A percentile compares a stretch with the other conserved stretches of the same genome.
Evolutionary conservation across 306 rosid genomes (phyloP).

Genomic region (Sesbania bispinosa): DNA sequence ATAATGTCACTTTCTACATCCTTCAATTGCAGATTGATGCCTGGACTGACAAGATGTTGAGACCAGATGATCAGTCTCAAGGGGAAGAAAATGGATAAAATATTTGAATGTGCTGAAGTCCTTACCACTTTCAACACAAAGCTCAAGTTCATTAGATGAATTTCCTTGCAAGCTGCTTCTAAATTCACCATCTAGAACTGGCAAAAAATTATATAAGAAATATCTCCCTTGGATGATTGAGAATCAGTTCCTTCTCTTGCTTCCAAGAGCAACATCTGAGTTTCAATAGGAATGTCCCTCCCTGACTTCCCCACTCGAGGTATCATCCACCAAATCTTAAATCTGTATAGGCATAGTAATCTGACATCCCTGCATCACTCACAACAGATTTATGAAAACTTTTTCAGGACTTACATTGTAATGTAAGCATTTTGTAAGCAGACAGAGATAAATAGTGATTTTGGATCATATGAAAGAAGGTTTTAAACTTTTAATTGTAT

Average conservation of each 20-base stretch:
- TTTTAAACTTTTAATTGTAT: too few species aligned
- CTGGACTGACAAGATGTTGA: background rate
- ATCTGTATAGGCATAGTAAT: slow-evolving; percentile 8
- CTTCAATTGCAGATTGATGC: background rate
- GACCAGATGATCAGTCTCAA: too few species aligned
- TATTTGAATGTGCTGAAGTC: background rate
- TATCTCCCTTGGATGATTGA: background rate
- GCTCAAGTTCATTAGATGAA: slow-evolving; percentile 14
- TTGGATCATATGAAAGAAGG: too few species aligned
- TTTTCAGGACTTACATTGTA: background rate
- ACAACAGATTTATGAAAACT: background rate
- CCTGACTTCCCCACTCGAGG: slow-evolving; percentile 3
- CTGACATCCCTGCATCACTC: slow-evolving; percentile 22
- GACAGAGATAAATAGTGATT: too few species aligned
- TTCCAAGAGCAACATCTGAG: slow-evolving; percentile 21
- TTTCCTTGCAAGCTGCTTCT: slow-evolving; percentile 22
- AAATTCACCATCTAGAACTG: slow-evolving; percentile 21
- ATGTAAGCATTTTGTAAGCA: background rate
- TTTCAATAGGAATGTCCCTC: slow-evolving; percentile 11
- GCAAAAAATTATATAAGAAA: slow-evolving; percentile 12
- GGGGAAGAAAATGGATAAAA: background rate
- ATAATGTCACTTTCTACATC: background rate
- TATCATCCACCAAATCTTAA: slow-evolving; percentile 21
- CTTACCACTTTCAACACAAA: slow-evolving; percentile 27
- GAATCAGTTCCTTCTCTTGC: background rate